Base-by-base conservation (phyloP, 495 filamentous ascomycete species). In the Corynascus novoguineensis region DNA sequence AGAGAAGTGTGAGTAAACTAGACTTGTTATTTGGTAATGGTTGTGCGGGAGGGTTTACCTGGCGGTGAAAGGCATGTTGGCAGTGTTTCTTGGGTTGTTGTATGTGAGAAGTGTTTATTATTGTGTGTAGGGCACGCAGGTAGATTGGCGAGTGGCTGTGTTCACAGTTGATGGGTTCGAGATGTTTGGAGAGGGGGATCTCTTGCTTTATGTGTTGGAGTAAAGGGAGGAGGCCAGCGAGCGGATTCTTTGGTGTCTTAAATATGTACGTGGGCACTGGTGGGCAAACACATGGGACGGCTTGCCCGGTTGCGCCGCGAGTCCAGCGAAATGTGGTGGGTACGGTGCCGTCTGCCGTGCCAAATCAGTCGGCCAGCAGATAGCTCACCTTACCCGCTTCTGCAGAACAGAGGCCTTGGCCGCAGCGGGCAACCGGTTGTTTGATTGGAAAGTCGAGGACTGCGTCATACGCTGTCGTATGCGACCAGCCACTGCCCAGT, bases 61-160 rank as follows among this genome's bases (percentile, higher is more conserved):
- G 50, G 79, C 81, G 61, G 51, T 54, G 38, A 54, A 45, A 42
- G 35, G 77, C 84, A 83, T 76, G 81, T 15, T 60, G 50, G 8
- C 28, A 37, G 45, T 59, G 48, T 42, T 54, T 17, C 17, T 44
- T 22, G 3, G 38, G 19, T 19, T 3, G 14, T 12, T 22, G n/a
- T 51, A 5, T 21, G 2, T n/a, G n/a, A n/a, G n/a, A n/a, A 17
- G 0, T 40, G 32, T 29, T 51, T 49, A 12, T 0, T 32, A 7
- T 0, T 48, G 25, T 9, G 19, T 10, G 1, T 50, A 22, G 5
- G n/a, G n/a, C n/a, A n/a, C n/a, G n/a, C n/a, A n/a, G n/a, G n/a
- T n/a, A n/a, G n/a, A n/a, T n/a, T n/a, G n/a, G n/a, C n/a, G n/a
- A n/a, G n/a, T n/a, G n/a, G n/a, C n/a, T n/a, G n/a, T n/a, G n/a